Evolutionary conservation across 176 grass and related monocot species (phyloP).

Genomic region (Thinopyrum elongatum): DNA sequence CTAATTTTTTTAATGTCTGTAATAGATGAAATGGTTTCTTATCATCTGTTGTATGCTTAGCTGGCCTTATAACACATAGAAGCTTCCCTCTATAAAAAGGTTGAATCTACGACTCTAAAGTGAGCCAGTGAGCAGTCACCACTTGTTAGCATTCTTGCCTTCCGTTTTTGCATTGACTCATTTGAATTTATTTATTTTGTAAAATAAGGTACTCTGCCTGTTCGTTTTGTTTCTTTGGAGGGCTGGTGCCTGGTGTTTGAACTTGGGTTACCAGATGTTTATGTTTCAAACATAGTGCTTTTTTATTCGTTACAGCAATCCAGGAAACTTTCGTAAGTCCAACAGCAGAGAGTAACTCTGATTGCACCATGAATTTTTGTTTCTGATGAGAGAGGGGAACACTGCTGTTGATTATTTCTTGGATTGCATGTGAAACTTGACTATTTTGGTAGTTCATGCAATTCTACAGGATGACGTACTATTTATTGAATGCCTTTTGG

Average conservation of each 20-base stretch:
- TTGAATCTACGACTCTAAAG: neutral
- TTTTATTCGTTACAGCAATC: neutral
- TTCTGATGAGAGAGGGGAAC: neutral
- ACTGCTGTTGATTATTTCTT: neutral
- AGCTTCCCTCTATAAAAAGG: constrained; percentile 13
- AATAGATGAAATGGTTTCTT: constrained; percentile 17
- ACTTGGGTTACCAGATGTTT: constrained; percentile 18
- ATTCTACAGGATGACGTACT: neutral
- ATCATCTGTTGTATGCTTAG: neutral
- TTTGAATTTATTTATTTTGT: neutral
- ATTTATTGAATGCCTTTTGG: constrained; percentile 1
- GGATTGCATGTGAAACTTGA: constrained; percentile 2
- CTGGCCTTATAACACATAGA: constrained; percentile 17
- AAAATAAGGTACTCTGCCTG: neutral
- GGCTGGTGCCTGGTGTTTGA: neutral
- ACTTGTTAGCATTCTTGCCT: neutral
- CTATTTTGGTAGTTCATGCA: constrained; percentile 11
- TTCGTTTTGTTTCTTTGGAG: constrained; percentile 13
- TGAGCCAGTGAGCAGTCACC: neutral
- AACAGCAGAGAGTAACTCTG: neutral
- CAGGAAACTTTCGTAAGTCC: neutral
- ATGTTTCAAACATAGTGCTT: constrained; percentile 6
- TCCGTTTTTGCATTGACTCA: constrained; percentile 13
- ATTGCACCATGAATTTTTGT: neutral
- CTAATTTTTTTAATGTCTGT: constrained; percentile 20